phyloP scores from a whole-genome alignment of 768 basidiomycete species.

The Mycena metata region DNA sequence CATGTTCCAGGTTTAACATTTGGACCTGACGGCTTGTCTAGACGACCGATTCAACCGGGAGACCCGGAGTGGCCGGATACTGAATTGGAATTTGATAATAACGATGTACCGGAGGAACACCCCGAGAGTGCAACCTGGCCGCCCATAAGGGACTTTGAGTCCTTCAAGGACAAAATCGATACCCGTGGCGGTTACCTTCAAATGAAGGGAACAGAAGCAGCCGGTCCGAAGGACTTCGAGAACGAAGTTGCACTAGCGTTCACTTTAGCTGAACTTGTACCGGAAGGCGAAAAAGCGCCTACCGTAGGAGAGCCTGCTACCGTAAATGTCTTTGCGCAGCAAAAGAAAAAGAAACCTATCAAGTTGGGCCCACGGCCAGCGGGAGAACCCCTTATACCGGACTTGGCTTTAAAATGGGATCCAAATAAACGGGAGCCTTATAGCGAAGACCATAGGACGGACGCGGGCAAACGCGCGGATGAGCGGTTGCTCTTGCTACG shows the following conservation, averaged over 20 bases:
- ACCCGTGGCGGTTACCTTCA: constrained; percentile 14
- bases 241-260: too few species aligned
- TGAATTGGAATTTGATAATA: constrained; percentile 2
- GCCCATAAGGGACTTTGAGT: constrained; percentile 28
- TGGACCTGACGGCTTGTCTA: constrained; percentile 50
- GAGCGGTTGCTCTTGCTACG: not conserved
- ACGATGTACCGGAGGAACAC: not conserved
- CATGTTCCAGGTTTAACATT: constrained; percentile 46
- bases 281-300: too few species aligned
- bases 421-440: not conserved
- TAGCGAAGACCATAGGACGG: not conserved
- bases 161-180: constrained; percentile 25
- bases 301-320: too few species aligned
- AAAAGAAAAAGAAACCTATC: not conserved
- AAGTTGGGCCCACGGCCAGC: not conserved
- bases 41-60: constrained; percentile 30
- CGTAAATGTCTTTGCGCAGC: not conserved
- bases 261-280: too few species aligned
- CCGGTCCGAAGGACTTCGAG: not conserved
- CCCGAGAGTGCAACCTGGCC: not conserved
- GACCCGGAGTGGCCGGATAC: constrained; percentile 23
- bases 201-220: not conserved
- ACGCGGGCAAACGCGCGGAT: not conserved
- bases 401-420: not conserved
- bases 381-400: not conserved